Evolutionary conservation across 1,284 basidiomycete species (phyloP).

Genomic region (Porphyrellus sp.): DNA sequence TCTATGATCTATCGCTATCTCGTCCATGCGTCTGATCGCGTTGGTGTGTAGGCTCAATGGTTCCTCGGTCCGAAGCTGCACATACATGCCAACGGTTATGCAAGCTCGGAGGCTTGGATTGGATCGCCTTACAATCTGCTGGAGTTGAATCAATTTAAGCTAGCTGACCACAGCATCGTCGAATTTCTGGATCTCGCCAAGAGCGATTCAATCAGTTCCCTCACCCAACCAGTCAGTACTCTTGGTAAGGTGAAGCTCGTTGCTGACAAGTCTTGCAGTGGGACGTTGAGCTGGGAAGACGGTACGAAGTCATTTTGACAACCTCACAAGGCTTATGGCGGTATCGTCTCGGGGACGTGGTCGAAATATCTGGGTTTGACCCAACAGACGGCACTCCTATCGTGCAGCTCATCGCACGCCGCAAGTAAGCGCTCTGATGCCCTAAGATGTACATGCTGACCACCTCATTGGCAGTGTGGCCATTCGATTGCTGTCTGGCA

Average conservation of each 20-base stretch:
- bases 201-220: neutral
- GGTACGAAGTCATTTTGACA: conserved; percentile 17
- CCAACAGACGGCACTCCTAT: no score
- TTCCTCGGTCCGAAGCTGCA: conserved; percentile 13
- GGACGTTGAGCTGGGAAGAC: conserved; percentile 14
- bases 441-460: no score
- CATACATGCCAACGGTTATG: conserved; percentile 7
- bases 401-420: no score
- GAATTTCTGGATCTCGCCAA: conserved; percentile 20
- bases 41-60: conserved; percentile 6
- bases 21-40: no score
- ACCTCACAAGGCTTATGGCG: neutral
- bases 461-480: no score
- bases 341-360: neutral
- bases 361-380: neutral
- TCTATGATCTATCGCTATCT: no score
- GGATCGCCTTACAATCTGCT: conserved; percentile 10
- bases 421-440: no score
- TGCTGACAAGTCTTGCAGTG: conserved; percentile 16
- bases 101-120: conserved; percentile 6
- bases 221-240: neutral
- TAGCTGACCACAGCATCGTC: conserved; percentile 1
- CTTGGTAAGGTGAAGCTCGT: neutral
- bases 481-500: no score
- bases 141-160: conserved; percentile 13